phyloP scores from a whole-genome alignment of 164 flowering plant species.

The Dillenia suffruticosa region DNA sequence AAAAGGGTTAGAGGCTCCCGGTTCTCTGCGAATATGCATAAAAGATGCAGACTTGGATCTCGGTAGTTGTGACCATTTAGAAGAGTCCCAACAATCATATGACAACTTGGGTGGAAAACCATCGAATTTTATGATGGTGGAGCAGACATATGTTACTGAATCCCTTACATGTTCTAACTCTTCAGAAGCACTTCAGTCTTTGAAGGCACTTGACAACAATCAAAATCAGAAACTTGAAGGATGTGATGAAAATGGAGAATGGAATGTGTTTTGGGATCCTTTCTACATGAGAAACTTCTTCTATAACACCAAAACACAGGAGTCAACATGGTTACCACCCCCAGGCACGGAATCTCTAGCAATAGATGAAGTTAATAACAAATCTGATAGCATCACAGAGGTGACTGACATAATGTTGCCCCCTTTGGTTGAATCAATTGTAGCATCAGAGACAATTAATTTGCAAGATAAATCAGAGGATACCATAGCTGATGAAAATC shows the following conservation, averaged over 20 bases:
- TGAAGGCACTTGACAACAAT: conserved; percentile 11
- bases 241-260: conserved; percentile 37
- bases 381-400: conserved; percentile 17
- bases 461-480: conserved; percentile 16
- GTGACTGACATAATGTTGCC: conserved; percentile 6
- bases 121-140: neutral
- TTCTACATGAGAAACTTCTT: conserved; percentile 61
- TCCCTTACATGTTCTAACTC: conserved; percentile 9
- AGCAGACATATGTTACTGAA: conserved; percentile 15
- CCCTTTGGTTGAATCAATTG: no score
- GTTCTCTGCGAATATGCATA: no score
- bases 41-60: no score
- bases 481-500: conserved; percentile 6
- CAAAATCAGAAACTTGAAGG: conserved; percentile 10
- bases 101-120: no score
- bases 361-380: conserved; percentile 9
- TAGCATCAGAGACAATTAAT: conserved; percentile 7
- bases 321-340: conserved; percentile 82
- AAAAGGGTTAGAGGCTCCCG: no score
- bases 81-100: no score
- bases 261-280: conserved; percentile 71
- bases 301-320: conserved; percentile 56
- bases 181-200: conserved; percentile 9
- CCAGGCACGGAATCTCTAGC: conserved; percentile 49
- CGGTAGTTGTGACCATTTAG: no score